A percentile compares a stretch with the other conserved stretches of the same genome.
phyloP scores from a whole-genome alignment of 1,284 basidiomycete species.

The Heterobasidion parviporum region DNA sequence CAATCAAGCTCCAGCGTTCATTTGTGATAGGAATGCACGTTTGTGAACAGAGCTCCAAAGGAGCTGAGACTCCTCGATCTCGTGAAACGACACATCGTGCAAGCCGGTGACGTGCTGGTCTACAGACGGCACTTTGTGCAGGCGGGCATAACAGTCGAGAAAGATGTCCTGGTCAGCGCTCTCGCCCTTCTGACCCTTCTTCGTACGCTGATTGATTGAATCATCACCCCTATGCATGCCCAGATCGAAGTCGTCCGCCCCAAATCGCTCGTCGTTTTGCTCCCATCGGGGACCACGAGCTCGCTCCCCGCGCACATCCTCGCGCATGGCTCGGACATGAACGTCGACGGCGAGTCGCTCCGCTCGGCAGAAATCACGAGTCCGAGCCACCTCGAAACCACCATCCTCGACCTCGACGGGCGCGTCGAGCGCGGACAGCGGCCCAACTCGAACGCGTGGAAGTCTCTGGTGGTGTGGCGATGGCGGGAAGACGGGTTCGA shows the following conservation, averaged over 20 bases:
- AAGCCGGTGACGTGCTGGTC: conserved; percentile 43
- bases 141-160: conserved; percentile 33
- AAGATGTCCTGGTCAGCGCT: conserved; percentile 40
- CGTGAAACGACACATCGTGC: conserved; percentile 33
- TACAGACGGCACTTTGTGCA: conserved; percentile 37
- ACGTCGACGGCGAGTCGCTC: conserved; percentile 21
- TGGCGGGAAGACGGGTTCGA: conserved; percentile 25
- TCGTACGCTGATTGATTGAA: background rate
- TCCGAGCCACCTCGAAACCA: conserved; percentile 41
- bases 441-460: conserved; percentile 45
- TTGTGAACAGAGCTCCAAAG: conserved; percentile 17
- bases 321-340: conserved; percentile 18
- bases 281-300: conserved; percentile 27
- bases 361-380: conserved; percentile 31
- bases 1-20: background rate
- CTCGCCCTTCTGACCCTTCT: background rate
- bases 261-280: conserved; percentile 33
- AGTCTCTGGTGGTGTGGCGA: conserved; percentile 41
- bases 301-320: conserved; percentile 31
- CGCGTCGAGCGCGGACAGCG: conserved; percentile 31
- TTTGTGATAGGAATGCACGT: background rate
- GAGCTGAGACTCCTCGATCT: conserved; percentile 35
- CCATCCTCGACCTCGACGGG: conserved; percentile 40
- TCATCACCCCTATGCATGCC: background rate
- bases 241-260: conserved; percentile 39